Conservation (phyloP, 192 early-diverging fungal species). For the Backusella circina region DNA sequence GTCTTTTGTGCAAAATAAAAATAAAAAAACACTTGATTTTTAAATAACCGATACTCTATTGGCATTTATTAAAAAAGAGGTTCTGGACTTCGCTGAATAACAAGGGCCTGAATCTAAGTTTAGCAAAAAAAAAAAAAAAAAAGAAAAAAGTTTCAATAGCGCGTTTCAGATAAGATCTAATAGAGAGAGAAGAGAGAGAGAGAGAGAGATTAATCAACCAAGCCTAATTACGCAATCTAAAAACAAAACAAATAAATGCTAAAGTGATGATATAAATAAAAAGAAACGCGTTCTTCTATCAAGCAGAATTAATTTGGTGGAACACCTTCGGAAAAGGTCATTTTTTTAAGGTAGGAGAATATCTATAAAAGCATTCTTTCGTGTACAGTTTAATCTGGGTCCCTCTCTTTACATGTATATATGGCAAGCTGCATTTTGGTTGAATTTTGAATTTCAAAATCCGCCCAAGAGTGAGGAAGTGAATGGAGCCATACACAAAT, state of each 20-base stretch:
- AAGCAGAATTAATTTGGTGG: neutral
- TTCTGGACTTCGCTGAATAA: neutral
- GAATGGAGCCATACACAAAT: no score
- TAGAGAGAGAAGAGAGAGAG: neutral
- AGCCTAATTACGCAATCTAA: neutral
- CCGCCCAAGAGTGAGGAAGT: constrained; percentile 27
- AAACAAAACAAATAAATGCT: neutral
- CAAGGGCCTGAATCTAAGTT: neutral
- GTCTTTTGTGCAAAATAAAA: neutral
- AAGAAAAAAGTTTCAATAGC: neutral
- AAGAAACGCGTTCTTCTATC: neutral
- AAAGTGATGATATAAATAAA: neutral
- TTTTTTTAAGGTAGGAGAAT: neutral
- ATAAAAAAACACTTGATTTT: neutral
- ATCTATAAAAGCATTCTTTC: neutral
- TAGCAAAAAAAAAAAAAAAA: neutral
- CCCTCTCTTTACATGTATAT: neutral
- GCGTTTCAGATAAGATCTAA: constrained; percentile 1
- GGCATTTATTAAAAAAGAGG: neutral
- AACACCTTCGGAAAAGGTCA: neutral
- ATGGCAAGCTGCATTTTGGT: no score
- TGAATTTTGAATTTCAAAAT: neutral
- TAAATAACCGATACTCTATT: neutral
- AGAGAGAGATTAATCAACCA: neutral
- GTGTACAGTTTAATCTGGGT: neutral